phyloP scores from a whole-genome alignment of 1,284 basidiomycete species.

The Malassezia vespertilionis region DNA sequence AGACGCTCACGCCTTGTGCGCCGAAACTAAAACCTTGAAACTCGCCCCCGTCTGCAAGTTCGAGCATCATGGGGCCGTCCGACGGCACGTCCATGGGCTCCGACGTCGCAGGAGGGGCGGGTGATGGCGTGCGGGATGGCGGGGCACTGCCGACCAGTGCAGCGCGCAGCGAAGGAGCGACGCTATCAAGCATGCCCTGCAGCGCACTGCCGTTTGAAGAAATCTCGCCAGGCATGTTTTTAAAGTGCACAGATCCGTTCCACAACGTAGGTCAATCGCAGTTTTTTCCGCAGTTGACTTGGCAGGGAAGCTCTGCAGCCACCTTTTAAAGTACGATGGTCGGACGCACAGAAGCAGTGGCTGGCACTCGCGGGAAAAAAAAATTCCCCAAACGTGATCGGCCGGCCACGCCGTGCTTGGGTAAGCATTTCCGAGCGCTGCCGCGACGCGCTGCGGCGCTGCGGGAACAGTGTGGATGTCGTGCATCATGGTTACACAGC shows the following conservation, averaged over 20 bases:
- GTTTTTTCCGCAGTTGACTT: background rate
- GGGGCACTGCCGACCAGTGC: constrained; percentile 23
- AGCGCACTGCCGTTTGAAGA: constrained; percentile 18
- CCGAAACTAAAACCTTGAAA: constrained; percentile 87
- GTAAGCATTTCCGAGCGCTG: background rate
- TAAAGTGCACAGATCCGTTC: constrained; percentile 1
- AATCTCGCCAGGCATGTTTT: constrained; percentile 22
- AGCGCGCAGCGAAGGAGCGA: constrained; percentile 26
- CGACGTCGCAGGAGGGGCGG: constrained; percentile 17
- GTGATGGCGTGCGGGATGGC: constrained; percentile 16
- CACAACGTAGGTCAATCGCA: background rate
- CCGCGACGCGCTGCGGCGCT: too few species aligned
- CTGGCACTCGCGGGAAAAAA: too few species aligned
- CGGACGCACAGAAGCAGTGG: background rate
- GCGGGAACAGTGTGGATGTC: too few species aligned
- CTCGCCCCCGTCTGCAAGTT: constrained; percentile 80
- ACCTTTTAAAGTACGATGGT: background rate
- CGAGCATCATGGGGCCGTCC: constrained; percentile 58
- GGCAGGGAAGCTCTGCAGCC: constrained; percentile 1
- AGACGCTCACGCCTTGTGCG: constrained; percentile 74
- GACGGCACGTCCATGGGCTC: constrained; percentile 17
- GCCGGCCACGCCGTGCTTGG: background rate
- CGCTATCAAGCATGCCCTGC: constrained; percentile 16
- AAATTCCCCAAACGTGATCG: background rate
- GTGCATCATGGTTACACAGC: too few species aligned